These are phyloP conservation scores for Alternaria longipes DNA, from an alignment of 2,329 filamentous ascomycete genomes.

Conservation along the genomic window DNA sequence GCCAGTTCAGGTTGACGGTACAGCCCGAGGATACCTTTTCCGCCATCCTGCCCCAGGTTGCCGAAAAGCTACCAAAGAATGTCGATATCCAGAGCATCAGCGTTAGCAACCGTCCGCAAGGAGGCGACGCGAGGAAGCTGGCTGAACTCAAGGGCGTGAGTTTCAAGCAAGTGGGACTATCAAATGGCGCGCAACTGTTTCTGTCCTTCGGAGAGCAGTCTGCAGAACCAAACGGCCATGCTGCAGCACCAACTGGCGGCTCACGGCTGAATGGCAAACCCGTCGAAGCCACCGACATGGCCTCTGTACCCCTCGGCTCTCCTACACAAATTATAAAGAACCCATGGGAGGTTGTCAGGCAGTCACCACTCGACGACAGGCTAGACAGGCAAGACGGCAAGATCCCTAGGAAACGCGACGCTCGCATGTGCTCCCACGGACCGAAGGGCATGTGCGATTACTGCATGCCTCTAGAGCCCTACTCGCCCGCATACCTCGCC, in stretches of 20 bases:
- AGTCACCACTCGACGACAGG: conserved; percentile 85
- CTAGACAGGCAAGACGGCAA: conserved; percentile 91
- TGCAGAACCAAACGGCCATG: conserved; percentile 60
- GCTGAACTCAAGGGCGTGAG: conserved; percentile 63
- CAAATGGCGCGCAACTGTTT: conserved; percentile 90
- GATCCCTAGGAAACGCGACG: conserved; percentile 77
- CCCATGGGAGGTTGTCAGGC: conserved; percentile 90
- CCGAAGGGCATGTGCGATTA: conserved; percentile 99
- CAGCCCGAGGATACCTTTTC: conserved; percentile 77
- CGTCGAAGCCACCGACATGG: conserved; percentile 73
- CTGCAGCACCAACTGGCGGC: conserved; percentile 48
- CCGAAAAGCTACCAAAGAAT: conserved; percentile 67
- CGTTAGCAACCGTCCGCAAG: conserved; percentile 69
- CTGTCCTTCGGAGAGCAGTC: conserved; percentile 76
- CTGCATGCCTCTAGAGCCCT: conserved; percentile 96
- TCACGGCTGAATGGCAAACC: conserved; percentile 82
- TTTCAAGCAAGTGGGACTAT: conserved; percentile 66
- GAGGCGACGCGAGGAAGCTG: conserved; percentile 65
- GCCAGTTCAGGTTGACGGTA: conserved; percentile 86
- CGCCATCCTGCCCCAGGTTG: conserved; percentile 63
- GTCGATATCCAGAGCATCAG: conserved; percentile 64
- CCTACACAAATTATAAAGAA: conserved; percentile 75
- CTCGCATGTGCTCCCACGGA: conserved; percentile 93
- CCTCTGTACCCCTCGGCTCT: conserved; percentile 67
- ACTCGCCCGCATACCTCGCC: conserved; percentile 83